phyloP scores from a whole-genome alignment of 2,329 filamentous ascomycete species.

The Sporothrix inflata region DNA sequence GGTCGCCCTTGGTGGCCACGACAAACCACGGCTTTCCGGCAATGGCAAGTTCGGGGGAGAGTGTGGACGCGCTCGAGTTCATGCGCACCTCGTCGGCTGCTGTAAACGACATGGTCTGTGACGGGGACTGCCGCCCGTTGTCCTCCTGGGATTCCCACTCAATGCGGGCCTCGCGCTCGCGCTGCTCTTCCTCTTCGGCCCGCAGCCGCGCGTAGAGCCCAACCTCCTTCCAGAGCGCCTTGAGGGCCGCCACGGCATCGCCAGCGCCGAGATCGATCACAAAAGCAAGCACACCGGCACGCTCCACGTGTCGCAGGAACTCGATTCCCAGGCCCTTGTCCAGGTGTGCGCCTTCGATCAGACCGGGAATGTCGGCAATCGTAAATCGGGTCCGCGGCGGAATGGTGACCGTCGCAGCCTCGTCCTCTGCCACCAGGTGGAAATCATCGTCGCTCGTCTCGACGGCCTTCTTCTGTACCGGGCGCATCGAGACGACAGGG shows the following conservation, averaged over 20 bases:
- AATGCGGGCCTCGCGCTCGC: slow-evolving; percentile 60
- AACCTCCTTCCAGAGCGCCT: slow-evolving; percentile 88
- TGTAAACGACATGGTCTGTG: slow-evolving; percentile 37
- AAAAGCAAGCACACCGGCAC: slow-evolving; percentile 89
- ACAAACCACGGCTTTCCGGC: slow-evolving; percentile 97
- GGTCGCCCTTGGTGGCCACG: slow-evolving; percentile 88
- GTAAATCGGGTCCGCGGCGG: slow-evolving; percentile 78
- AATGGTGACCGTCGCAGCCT: slow-evolving; percentile 49
- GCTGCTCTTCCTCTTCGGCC: slow-evolving; percentile 70
- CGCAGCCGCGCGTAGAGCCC: slow-evolving; percentile 80
- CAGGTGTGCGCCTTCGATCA: slow-evolving; percentile 90
- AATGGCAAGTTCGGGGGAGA: slow-evolving; percentile 64
- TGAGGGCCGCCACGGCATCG: slow-evolving; percentile 76
- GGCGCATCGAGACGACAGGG: slow-evolving; percentile 50
- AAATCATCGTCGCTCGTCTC: slow-evolving; percentile 44
- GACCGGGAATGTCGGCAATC: slow-evolving; percentile 91
- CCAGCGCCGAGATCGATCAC: slow-evolving; percentile 83
- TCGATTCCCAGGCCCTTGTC: slow-evolving; percentile 89
- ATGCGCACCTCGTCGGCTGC: background rate
- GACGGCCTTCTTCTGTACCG: slow-evolving; percentile 38
- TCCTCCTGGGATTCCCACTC: slow-evolving; percentile 52
- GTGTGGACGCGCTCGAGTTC: slow-evolving; percentile 32
- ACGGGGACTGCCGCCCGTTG: background rate
- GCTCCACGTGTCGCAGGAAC: slow-evolving; percentile 92
- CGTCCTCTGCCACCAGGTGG: slow-evolving; percentile 38